Conservation (phyloP, 306 rosid species). For the Dryas drummondii region DNA sequence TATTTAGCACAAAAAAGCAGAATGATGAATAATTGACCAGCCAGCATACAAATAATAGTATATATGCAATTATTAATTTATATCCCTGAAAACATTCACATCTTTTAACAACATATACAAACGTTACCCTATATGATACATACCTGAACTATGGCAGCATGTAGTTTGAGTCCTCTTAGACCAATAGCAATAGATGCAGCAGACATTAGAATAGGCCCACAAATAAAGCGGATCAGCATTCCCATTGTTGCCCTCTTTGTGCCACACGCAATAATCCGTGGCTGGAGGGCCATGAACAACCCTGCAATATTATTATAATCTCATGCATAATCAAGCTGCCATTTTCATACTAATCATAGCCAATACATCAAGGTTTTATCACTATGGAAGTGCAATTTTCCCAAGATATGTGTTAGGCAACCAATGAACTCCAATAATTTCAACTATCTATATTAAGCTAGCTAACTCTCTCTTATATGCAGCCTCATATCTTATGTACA, state of each 20-base stretch:
- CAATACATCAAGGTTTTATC: not conserved
- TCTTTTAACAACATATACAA: no score
- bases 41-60: not conserved
- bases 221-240: slow-evolving; percentile 39
- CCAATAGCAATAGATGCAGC: slow-evolving; percentile 37
- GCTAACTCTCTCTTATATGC: no score
- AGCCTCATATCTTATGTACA: no score
- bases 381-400: not conserved
- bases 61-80: not conserved
- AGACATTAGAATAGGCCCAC: slow-evolving; percentile 39
- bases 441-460: no score
- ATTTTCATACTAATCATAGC: not conserved
- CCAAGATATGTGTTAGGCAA: no score
- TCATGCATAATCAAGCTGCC: not conserved
- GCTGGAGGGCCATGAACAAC: slow-evolving; percentile 48
- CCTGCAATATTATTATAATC: slow-evolving; percentile 17
- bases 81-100: no score
- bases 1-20: not conserved
- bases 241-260: slow-evolving; percentile 38
- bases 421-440: no score
- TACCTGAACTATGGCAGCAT: slow-evolving; percentile 49
- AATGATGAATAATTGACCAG: not conserved
- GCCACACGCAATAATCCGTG: slow-evolving; percentile 42
- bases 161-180: slow-evolving; percentile 35
- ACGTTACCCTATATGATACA: no score